A percentile compares a stretch with the other conserved stretches of the same genome.
Evolutionary conservation across 441 rosid species (phyloP).

Genomic region (Erodium texanum): DNA sequence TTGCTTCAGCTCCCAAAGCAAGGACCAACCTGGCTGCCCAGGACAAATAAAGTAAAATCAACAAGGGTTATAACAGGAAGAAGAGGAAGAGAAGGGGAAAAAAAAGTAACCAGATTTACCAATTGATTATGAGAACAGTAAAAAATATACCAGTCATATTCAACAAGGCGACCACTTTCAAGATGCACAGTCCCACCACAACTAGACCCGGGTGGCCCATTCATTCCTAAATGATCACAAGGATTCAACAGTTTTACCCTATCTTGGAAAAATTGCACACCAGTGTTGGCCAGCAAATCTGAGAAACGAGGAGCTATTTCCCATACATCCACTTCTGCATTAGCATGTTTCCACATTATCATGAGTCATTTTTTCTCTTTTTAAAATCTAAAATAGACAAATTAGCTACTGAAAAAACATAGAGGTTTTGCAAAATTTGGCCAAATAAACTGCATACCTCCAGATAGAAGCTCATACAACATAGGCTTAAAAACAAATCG

Average conservation of each 20-base stretch:
- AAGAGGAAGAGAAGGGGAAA: neutral
- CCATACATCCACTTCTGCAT: conserved; percentile 90
- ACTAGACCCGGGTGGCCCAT: conserved; percentile 35
- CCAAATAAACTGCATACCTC: conserved; percentile 40
- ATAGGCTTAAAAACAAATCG: conserved; percentile 96
- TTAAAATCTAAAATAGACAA: neutral
- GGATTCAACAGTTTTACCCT: conserved; percentile 65
- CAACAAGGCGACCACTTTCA: conserved; percentile 66
- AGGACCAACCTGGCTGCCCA: conserved; percentile 99
- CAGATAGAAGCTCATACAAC: conserved; percentile 86
- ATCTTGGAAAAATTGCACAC: conserved; percentile 65
- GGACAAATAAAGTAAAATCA: conserved; percentile 32
- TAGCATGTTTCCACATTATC: neutral
- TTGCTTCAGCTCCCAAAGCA: conserved; percentile 91
- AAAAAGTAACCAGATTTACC: conserved; percentile 6
- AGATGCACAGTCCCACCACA: conserved; percentile 77
- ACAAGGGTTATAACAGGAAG: conserved; percentile 10
- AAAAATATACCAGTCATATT: conserved; percentile 79
- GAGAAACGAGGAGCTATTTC: conserved; percentile 92
- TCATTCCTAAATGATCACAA: conserved; percentile 46
- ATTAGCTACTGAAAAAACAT: neutral
- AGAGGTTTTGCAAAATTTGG: conserved; percentile 1
- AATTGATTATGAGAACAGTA: conserved; percentile 3
- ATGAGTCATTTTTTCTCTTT: neutral
- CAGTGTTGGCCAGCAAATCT: conserved; percentile 72